A percentile compares a stretch with the other conserved stretches of the same genome.
These are phyloP conservation scores for Aphanomyces cochlioides DNA, from an alignment of 352 stramenopile species.

Conservation along the genomic window DNA sequence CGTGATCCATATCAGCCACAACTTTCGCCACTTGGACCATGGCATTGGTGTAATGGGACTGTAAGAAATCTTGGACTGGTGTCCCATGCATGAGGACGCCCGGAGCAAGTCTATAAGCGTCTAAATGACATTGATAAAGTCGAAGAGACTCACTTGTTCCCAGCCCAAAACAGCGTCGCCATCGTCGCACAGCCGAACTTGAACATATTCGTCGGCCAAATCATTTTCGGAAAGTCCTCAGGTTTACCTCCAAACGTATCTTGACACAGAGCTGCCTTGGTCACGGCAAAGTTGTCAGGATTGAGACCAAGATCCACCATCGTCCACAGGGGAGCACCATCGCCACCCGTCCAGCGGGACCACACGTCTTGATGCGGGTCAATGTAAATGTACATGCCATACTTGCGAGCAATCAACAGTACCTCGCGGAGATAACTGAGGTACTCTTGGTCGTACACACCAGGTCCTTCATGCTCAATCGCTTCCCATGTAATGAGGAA, in stretches of 20 bases:
- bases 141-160: conserved; percentile 37
- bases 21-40: conserved; percentile 60
- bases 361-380: conserved; percentile 91
- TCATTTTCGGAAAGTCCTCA: conserved; percentile 81
- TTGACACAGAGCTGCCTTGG: conserved; percentile 46
- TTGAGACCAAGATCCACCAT: conserved; percentile 75
- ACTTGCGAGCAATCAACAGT: conserved; percentile 54
- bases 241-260: conserved; percentile 59
- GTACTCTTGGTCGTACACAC: conserved; percentile 81
- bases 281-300: conserved; percentile 62
- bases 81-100: conserved; percentile 62
- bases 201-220: conserved; percentile 91
- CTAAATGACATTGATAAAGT: not conserved
- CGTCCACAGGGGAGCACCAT: conserved; percentile 89
- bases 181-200: conserved; percentile 87
- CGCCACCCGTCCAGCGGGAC: conserved; percentile 87
- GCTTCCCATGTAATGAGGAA: conserved; percentile 89
- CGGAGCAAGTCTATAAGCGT: conserved; percentile 46
- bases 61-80: conserved; percentile 81
- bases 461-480: conserved; percentile 80
- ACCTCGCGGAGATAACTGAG: conserved; percentile 67
- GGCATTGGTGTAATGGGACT: conserved; percentile 81
- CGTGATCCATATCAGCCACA: conserved; percentile 66
- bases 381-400: conserved; percentile 81
- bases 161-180: conserved; percentile 89